Base-by-base conservation (phyloP, 2,329 filamentous ascomycete species). In the Neocucurbitaria cava region DNA sequence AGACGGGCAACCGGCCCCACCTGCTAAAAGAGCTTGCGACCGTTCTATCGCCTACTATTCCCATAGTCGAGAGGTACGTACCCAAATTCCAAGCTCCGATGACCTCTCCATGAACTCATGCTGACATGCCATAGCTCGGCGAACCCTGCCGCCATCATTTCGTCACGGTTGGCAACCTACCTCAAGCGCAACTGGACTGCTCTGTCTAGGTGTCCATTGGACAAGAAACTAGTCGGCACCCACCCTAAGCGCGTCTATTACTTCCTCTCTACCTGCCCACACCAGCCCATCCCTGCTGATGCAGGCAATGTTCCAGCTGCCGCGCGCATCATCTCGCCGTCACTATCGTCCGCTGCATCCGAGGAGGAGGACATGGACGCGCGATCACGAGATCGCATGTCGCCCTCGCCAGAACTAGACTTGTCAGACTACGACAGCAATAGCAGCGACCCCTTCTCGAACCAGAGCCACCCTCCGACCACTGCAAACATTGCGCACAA, bases 171-270 rank as follows among this genome's bases (percentile, higher is more conserved):
- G 46, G 89, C 92, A 36, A 87, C 90, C 30, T 99, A 96, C 78
- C 83, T 97, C 70, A 96, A 96, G 80, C 91, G 95, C 64, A 79
- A 90, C 49, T 90, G 85, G 93, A 90, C 87, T 24, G 86, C 89
- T 7, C 79, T 88, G 46, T 83, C 89, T 46, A 91, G 90, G 48
- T 98, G 95, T 77, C 94, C 95, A 3, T 80, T 98, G 50, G 91
- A 91, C 46, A 98, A 98, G 79, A 92, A 96, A 77, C 86, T 97
- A 49, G 92, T 97, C 74, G 88, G 90, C 36, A 89, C 94, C 38
- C 94, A 98, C 74, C 95, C 95, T 18, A 90, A 94, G 72, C 91
- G 95, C 76, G 93, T 96, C 42, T 98, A 96, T 81, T 98, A 96
- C 79, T 98, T 93, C 79, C 85, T 99, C 56, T 96, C 92, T 35